Conservation (phyloP, 768 basidiomycete genomes). For the Lactarius hengduanensis region DNA sequence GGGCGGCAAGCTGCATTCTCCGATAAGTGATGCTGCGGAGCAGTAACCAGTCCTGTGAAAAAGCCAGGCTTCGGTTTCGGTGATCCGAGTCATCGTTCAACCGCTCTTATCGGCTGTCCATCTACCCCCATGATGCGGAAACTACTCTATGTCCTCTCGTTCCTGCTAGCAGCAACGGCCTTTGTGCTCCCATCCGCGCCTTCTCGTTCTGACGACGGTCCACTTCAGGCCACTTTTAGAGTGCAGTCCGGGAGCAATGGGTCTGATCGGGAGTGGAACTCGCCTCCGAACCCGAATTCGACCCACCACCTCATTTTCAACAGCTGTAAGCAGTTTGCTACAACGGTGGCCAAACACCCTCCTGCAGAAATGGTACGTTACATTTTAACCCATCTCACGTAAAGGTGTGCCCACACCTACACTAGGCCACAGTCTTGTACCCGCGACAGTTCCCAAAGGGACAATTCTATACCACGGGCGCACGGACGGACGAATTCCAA, state of each 20-base stretch:
- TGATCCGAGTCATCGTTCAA: too few species aligned
- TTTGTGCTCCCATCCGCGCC: constrained; percentile 7
- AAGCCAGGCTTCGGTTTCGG: too few species aligned
- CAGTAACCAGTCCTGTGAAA: too few species aligned
- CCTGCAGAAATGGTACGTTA: constrained; percentile 25
- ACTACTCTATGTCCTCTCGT: neutral
- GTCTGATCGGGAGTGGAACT: constrained; percentile 18
- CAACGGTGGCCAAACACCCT: constrained; percentile 43
- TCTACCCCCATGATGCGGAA: neutral
- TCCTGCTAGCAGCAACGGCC: neutral
- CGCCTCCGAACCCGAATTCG: constrained; percentile 31
- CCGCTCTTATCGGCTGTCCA: too few species aligned
- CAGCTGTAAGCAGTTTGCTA: constrained; percentile 36
- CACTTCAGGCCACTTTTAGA: constrained; percentile 27
- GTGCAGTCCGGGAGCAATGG: neutral
- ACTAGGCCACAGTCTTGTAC: constrained; percentile 24
- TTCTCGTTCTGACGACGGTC: constrained; percentile 30
- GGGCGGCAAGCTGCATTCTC: too few species aligned
- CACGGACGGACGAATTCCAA: constrained; percentile 5
- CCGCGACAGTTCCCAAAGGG: constrained; percentile 22
- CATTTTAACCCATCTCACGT: neutral
- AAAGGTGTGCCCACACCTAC: neutral
- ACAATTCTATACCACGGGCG: constrained; percentile 29
- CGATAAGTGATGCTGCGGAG: too few species aligned
- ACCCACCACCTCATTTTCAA: constrained; percentile 40